Conservation (phyloP, 768 basidiomycete species). For the Coprinellus micaceus region DNA sequence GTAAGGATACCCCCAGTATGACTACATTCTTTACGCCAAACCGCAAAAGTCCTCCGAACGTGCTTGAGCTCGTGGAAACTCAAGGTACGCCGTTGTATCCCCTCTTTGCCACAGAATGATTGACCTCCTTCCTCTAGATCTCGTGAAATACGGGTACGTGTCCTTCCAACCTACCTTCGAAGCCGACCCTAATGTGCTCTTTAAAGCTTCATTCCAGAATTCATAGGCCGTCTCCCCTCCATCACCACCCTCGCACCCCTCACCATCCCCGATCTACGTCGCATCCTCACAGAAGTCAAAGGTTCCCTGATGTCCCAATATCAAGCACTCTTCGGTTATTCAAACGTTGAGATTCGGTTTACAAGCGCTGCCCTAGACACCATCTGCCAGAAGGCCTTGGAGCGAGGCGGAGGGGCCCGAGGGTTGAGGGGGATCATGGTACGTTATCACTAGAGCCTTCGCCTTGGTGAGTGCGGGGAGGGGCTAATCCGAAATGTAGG, state of each 20-base stretch:
- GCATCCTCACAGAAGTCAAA: slow-evolving; percentile 89
- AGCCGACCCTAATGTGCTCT: too few species aligned
- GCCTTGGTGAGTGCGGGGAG: slow-evolving; percentile 1
- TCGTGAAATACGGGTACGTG: slow-evolving; percentile 75
- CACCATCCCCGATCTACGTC: slow-evolving; percentile 74
- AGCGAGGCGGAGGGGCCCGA: slow-evolving; percentile 86
- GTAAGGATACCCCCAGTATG: slow-evolving; percentile 30
- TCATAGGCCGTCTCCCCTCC: slow-evolving; percentile 91
- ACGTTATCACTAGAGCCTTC: slow-evolving; percentile 12
- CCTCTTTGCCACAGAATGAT: neutral
- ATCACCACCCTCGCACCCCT: slow-evolving; percentile 80
- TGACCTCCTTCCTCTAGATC: slow-evolving; percentile 43
- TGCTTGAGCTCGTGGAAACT: slow-evolving; percentile 71
- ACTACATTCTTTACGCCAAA: slow-evolving; percentile 81
- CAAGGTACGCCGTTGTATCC: slow-evolving; percentile 39
- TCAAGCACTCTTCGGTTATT: slow-evolving; percentile 75
- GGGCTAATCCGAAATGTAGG: slow-evolving; percentile 39
- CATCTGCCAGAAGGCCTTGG: slow-evolving; percentile 73
- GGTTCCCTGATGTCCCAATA: slow-evolving; percentile 92
- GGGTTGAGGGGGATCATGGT: slow-evolving; percentile 89
- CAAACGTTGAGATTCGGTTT: slow-evolving; percentile 83
- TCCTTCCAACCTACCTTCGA: too few species aligned
- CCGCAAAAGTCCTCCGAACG: slow-evolving; percentile 46
- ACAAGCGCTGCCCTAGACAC: slow-evolving; percentile 76
- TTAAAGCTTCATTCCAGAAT: slow-evolving; percentile 94